A percentile compares a stretch with the other conserved stretches of the same genome.
Conservation (phyloP, 148 eudicot genomes). For the Rhododendron vialii region DNA sequence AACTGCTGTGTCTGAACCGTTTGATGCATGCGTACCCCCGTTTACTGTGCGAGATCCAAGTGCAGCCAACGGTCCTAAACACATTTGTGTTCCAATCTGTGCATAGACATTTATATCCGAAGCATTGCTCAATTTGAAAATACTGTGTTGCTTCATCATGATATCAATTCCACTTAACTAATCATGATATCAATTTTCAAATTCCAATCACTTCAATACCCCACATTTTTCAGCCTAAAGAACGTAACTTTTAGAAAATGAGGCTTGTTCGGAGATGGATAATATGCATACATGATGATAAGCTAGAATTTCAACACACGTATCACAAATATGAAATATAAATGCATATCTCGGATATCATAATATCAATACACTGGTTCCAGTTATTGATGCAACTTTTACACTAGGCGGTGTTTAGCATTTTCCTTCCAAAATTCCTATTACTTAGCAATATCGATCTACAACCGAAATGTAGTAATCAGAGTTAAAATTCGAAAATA, state of each 20-base stretch:
- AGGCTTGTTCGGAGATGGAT: neutral
- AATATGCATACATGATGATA: neutral
- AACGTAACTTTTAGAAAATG: neutral
- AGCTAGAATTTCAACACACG: neutral
- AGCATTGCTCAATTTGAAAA: neutral
- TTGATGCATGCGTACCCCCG: neutral
- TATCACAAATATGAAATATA: neutral
- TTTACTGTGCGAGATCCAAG: neutral
- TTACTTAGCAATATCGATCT: neutral
- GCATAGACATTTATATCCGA: neutral
- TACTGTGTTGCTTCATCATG: neutral
- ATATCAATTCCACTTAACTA: neutral
- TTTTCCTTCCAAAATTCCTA: neutral
- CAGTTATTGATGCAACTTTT: neutral
- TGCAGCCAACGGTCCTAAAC: neutral
- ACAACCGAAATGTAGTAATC: neutral
- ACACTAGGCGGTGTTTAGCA: neutral
- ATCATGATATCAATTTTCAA: neutral
- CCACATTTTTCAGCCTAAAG: neutral
- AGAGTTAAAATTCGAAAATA: conserved; percentile 4
- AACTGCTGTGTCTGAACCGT: neutral
- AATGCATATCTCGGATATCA: neutral
- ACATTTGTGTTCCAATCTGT: neutral
- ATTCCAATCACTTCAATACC: neutral
- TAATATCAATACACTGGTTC: neutral